These are phyloP conservation scores for Trypanosoma brucei DNA, from an alignment of 208 protist genomes.

Conservation along the genomic window DNA sequence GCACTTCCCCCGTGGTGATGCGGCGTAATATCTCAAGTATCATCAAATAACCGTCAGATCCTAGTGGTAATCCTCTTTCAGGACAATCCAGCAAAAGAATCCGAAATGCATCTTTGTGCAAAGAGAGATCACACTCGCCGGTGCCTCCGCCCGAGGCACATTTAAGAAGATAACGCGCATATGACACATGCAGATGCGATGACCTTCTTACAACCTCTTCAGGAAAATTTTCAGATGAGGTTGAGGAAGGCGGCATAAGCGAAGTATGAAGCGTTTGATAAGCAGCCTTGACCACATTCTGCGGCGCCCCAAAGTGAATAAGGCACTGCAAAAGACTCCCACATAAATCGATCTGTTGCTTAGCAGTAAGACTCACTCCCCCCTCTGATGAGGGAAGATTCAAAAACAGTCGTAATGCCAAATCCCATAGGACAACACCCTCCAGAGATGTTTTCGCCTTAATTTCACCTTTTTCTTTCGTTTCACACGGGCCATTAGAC, in stretches of 20 bases:
- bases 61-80: constrained; percentile 9
- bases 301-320: constrained; percentile 14
- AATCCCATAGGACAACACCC: not conserved
- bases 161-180: constrained; percentile 12
- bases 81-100: constrained; percentile 23
- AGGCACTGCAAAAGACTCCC: constrained; percentile 16
- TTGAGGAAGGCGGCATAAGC: not conserved
- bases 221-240: not conserved
- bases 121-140: not conserved
- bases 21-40: constrained; percentile 19
- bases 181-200: constrained; percentile 9
- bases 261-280: constrained; percentile 14
- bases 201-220: not conserved
- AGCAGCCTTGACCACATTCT: constrained; percentile 12
- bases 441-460: not conserved
- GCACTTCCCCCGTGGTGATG: constrained; percentile 2
- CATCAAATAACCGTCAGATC: constrained; percentile 4
- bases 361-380: not conserved
- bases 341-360: constrained; percentile 2
- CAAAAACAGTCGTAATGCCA: constrained; percentile 16
- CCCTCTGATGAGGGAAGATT: not conserved
- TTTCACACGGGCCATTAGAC: not conserved
- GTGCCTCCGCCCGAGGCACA: not conserved
- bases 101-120: constrained; percentile 20
- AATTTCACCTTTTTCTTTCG: not conserved